Evolutionary conservation across 1,284 basidiomycete genomes (phyloP).

Genomic region (Ceratobasidium sp.): DNA sequence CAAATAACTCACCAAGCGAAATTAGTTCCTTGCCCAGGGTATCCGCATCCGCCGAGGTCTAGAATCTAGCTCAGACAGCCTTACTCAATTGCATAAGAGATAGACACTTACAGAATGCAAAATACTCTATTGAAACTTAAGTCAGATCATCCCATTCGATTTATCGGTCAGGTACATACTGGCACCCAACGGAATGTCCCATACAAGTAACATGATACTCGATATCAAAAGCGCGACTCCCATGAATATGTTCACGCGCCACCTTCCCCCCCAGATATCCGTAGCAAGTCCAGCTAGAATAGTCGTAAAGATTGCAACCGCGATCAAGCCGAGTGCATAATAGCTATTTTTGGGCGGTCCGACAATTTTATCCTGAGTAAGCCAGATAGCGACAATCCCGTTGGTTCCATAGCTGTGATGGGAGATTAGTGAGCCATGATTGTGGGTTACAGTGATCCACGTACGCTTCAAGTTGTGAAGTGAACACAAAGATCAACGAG

Average conservation of each 20-base stretch:
- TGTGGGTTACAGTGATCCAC: neutral
- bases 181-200: conserved; percentile 41
- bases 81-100: too few species aligned
- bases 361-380: conserved; percentile 20
- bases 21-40: conserved; percentile 36
- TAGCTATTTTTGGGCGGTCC: conserved; percentile 40
- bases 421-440: too few species aligned
- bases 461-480: conserved; percentile 38
- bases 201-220: conserved; percentile 37
- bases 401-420: conserved; percentile 30
- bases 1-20: conserved; percentile 33
- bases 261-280: conserved; percentile 36
- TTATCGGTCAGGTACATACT: neutral
- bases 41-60: conserved; percentile 39
- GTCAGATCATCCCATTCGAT: neutral
- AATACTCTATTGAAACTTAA: conserved; percentile 21
- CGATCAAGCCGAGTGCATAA: conserved; percentile 42
- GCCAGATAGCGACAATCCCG: conserved; percentile 40
- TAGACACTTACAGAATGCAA: conserved; percentile 35
- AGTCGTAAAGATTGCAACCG: conserved; percentile 36
- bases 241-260: conserved; percentile 45
- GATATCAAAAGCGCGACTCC: conserved; percentile 34
- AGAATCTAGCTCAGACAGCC: too few species aligned
- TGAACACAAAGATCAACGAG: conserved; percentile 33
- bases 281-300: conserved; percentile 29